Evolutionary conservation across 2,329 filamentous ascomycete genomes (phyloP).

Genomic region (Furcasterigmium sp.): DNA sequence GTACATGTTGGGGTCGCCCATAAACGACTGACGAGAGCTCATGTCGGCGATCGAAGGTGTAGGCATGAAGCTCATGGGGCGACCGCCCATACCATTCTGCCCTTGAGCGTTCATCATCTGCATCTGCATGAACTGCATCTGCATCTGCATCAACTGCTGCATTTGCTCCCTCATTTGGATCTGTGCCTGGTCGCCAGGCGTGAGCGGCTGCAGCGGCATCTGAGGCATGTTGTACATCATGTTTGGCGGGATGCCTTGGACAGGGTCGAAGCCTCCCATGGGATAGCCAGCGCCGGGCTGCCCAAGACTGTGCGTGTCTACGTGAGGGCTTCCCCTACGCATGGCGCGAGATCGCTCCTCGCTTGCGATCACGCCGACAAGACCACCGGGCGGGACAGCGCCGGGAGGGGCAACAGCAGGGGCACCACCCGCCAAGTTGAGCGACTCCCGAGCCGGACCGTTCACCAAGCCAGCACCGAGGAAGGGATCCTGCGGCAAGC

Average conservation of each 20-base stretch:
- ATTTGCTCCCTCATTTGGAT: conserved; percentile 79
- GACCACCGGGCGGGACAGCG: conserved; percentile 52
- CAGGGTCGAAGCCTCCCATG: conserved; percentile 40
- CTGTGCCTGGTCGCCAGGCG: conserved; percentile 65
- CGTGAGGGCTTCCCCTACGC: conserved; percentile 71
- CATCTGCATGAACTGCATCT: conserved; percentile 92
- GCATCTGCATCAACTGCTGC: conserved; percentile 86
- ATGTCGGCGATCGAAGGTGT: conserved; percentile 36
- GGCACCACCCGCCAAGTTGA: conserved; percentile 60
- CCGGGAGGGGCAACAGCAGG: conserved; percentile 31
- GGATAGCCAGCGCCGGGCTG: conserved; percentile 27
- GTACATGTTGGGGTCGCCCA: conserved; percentile 32
- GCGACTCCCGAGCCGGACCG: conserved; percentile 65
- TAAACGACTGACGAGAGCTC: conserved; percentile 35
- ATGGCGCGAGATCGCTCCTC: conserved; percentile 77
- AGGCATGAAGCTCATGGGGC: conserved; percentile 30
- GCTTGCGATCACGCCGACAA: conserved; percentile 82
- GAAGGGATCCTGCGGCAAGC: conserved; percentile 81
- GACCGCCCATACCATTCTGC: conserved; percentile 17
- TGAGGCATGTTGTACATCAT: conserved; percentile 34
- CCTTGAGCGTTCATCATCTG: conserved; percentile 45
- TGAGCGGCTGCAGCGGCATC: conserved; percentile 42
- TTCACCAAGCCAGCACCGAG: conserved; percentile 73
- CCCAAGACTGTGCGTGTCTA: conserved; percentile 43
- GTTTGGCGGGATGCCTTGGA: conserved; percentile 39